Conservation (phyloP, 2,329 filamentous ascomycete species). For the Colletotrichum sp. region DNA sequence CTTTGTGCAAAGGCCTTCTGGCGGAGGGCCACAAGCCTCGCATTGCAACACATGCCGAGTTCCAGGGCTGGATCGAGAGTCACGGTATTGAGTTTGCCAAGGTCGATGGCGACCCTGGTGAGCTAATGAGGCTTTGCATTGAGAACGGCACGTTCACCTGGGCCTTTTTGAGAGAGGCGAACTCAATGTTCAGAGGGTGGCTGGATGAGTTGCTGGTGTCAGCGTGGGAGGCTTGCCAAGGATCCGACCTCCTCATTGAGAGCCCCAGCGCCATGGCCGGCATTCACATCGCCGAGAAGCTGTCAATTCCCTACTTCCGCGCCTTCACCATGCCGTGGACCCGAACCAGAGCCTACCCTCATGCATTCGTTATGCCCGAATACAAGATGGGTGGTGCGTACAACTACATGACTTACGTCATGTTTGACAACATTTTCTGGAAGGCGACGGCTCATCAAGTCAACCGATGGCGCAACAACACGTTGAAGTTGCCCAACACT, state of each 20-base stretch:
- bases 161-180: constrained; percentile 87
- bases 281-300: constrained; percentile 94
- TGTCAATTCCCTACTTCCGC: constrained; percentile 93
- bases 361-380: constrained; percentile 92
- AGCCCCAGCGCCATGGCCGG: constrained; percentile 97
- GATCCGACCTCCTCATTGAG: constrained; percentile 89
- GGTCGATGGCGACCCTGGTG: constrained; percentile 88
- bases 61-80: constrained; percentile 85
- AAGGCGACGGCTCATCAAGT: constrained; percentile 88
- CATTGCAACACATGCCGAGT: constrained; percentile 93
- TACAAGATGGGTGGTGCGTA: constrained; percentile 94
- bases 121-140: constrained; percentile 95
- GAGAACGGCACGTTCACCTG: constrained; percentile 97
- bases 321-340: constrained; percentile 99
- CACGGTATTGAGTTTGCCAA: constrained; percentile 93
- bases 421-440: constrained; percentile 98
- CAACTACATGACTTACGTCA: constrained; percentile 93
- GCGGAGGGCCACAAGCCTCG: constrained; percentile 84
- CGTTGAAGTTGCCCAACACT: constrained; percentile 79
- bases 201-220: constrained; percentile 85
- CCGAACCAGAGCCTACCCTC: constrained; percentile 90
- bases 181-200: constrained; percentile 89
- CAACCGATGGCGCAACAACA: constrained; percentile 88
- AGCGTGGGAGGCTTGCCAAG: constrained; percentile 83
- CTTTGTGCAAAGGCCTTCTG: constrained; percentile 87